phyloP scores from a whole-genome alignment of 208 protist genomes.

The Borovskyia barvae region DNA sequence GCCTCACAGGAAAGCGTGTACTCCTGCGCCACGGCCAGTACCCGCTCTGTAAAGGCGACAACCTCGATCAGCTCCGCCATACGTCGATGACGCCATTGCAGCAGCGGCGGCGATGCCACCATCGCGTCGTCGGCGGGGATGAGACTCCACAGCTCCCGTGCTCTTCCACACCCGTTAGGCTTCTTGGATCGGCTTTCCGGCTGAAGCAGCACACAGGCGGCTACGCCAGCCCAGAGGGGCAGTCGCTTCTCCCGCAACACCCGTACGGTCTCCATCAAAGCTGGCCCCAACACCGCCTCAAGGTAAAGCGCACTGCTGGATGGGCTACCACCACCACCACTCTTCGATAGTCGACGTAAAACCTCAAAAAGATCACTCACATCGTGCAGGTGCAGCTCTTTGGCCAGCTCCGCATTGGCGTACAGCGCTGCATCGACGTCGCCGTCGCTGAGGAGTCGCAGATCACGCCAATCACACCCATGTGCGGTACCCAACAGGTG shows the following conservation, averaged over 20 bases:
- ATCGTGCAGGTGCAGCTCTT: constrained; percentile 23
- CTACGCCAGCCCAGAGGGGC: constrained; percentile 68
- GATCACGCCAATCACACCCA: constrained; percentile 29
- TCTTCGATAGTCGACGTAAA: constrained; percentile 32
- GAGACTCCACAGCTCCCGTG: not conserved
- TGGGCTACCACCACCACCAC: constrained; percentile 14
- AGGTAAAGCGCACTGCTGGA: constrained; percentile 10
- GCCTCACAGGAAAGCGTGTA: constrained; percentile 37
- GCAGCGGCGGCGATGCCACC: not conserved
- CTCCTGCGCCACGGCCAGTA: constrained; percentile 28
- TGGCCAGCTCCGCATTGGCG: constrained; percentile 38
- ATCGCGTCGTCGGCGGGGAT: not conserved
- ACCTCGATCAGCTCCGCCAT: constrained; percentile 22
- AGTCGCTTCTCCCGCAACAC: constrained; percentile 26
- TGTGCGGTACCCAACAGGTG: constrained; percentile 21
- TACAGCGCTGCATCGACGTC: constrained; percentile 29
- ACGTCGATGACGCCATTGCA: constrained; percentile 1
- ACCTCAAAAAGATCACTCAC: constrained; percentile 32
- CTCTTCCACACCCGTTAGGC: not conserved
- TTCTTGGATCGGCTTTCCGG: constrained; percentile 10
- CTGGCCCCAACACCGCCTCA: constrained; percentile 13
- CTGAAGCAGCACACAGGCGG: constrained; percentile 52
- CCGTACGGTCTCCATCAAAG: constrained; percentile 22
- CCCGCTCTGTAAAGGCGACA: constrained; percentile 30
- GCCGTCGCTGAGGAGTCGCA: constrained; percentile 19